A percentile compares a stretch with the other conserved stretches of the same genome.
These are phyloP conservation scores for Trichophyton mentagrophytes DNA, from an alignment of 2,329 filamentous ascomycete genomes.

Conservation along the genomic window DNA sequence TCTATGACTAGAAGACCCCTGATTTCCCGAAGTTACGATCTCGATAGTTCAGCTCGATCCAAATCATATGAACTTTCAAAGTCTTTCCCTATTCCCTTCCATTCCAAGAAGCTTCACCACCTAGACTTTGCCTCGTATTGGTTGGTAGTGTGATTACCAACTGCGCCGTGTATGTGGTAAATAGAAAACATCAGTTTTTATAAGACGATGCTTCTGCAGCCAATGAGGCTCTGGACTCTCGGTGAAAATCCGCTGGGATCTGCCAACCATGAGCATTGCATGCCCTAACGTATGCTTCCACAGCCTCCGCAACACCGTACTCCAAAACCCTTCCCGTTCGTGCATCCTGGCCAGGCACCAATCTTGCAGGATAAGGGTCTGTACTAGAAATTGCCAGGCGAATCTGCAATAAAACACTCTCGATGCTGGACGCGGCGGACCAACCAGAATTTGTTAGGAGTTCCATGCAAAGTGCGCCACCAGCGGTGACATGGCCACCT, in stretches of 20 bases:
- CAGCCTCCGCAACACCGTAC: slow-evolving; percentile 58
- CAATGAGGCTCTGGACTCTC: slow-evolving; percentile 11
- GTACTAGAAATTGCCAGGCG: slow-evolving; percentile 58
- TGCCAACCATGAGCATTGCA: slow-evolving; percentile 60
- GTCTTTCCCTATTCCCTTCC: background rate
- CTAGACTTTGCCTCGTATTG: too few relatives aligned
- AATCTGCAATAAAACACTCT: slow-evolving; percentile 69
- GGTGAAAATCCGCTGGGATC: slow-evolving; percentile 50
- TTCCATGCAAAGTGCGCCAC: slow-evolving; percentile 77
- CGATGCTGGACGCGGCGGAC: slow-evolving; percentile 59
- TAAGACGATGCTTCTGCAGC: background rate
- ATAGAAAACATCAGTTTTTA: background rate
- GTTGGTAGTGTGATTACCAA: too few relatives aligned
- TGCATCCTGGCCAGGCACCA: slow-evolving; percentile 30
- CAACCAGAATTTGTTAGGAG: slow-evolving; percentile 73
- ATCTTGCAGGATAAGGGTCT: slow-evolving; percentile 59
- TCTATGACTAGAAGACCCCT: background rate
- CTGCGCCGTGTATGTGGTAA: too few relatives aligned
- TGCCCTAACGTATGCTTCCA: slow-evolving; percentile 59
- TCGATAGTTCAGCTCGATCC: background rate
- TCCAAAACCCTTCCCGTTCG: slow-evolving; percentile 24
- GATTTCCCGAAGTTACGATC: background rate
- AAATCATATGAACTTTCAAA: too few relatives aligned
- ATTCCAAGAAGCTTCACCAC: background rate
- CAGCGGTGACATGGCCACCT: slow-evolving; percentile 72